Base-by-base conservation (phyloP, 2,329 filamentous ascomycete species). In the Phaeosphaeriaceae sp. region DNA sequence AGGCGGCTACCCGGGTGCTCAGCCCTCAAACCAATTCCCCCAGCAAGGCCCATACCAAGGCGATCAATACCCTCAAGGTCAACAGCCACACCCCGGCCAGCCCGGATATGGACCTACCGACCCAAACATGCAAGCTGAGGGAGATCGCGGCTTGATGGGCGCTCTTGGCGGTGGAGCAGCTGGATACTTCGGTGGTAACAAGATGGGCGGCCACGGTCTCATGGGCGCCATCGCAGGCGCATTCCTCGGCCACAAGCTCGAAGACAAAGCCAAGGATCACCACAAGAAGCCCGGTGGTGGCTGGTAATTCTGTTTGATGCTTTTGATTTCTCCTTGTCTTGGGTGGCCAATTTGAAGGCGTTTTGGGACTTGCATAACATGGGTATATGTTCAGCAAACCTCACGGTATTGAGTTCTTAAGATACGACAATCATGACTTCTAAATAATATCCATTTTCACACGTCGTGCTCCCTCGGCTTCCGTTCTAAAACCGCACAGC, bases 151-250 rank as follows among this genome's bases (percentile, higher is more conserved):
- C 40, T 76, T 88, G 5, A 81, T 84, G 66, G 84, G 86, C 48
- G 82, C 85, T 2, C 72, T 87, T 3, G 83, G 82, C 15, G 86
- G 86, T 45, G 85, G 83, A 45, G 79, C 84, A 3, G 84, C 85
- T 3, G 86, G 86, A 1, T 83, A 82, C 61, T 82, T 84, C 61
- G 77, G 85, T 6, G 86, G 86, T 19, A 79, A 82, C 66, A 85
- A 86, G 71, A 79, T 84, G 63, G 82, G 80, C 21, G 78, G 80
- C n/a, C 78, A 84, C n/a, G 84, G 84, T 3, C 74, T 88, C 27
- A 71, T 89, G 10, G 86, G 86, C 11, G 83, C 85, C 0, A 70
- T 88, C 25, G 83, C 84, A 3, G 86, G 86, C 54, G 86, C 85
- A 0, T 79, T 88, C 47, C 54, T 84, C 2, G 86, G 86, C 1